These are phyloP conservation scores for Eucalyptus microcorys DNA, from an alignment of 345 rosid species.

Conservation along the genomic window DNA sequence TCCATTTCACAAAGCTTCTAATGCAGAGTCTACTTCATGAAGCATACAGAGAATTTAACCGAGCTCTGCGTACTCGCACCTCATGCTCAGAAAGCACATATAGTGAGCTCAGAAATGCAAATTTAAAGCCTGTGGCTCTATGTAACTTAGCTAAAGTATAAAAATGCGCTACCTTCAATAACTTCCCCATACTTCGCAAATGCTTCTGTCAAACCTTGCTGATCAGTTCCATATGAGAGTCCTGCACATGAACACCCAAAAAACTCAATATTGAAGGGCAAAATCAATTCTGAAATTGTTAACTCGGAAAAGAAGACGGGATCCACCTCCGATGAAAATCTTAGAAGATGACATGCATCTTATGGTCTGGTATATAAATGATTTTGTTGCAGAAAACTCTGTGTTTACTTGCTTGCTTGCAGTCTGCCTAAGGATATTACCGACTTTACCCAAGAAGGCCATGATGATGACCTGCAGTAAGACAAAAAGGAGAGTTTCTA, in stretches of 20 bases:
- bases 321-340: slow-evolving; percentile 74
- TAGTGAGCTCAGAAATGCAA: background rate
- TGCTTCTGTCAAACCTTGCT: slow-evolving; percentile 50
- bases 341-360: slow-evolving; percentile 77
- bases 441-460: slow-evolving; percentile 80
- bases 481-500: background rate
- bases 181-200: slow-evolving; percentile 81
- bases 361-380: slow-evolving; percentile 59
- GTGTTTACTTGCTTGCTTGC: slow-evolving; percentile 32
- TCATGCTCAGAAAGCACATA: background rate
- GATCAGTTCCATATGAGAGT: slow-evolving; percentile 57
- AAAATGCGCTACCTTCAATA: slow-evolving; percentile 35
- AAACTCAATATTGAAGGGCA: background rate
- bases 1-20: background rate
- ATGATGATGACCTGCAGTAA: slow-evolving; percentile 23
- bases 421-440: slow-evolving; percentile 59
- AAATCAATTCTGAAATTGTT: background rate
- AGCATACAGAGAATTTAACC: background rate
- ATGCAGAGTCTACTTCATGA: background rate
- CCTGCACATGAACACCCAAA: slow-evolving; percentile 27
- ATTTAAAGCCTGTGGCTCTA: background rate
- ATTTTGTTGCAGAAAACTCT: slow-evolving; percentile 36
- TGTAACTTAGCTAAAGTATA: background rate
- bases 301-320: background rate
- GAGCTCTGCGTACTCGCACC: background rate